phyloP scores from a whole-genome alignment of 2,329 filamentous ascomycete species.

The Drechslerella dactyloides region DNA sequence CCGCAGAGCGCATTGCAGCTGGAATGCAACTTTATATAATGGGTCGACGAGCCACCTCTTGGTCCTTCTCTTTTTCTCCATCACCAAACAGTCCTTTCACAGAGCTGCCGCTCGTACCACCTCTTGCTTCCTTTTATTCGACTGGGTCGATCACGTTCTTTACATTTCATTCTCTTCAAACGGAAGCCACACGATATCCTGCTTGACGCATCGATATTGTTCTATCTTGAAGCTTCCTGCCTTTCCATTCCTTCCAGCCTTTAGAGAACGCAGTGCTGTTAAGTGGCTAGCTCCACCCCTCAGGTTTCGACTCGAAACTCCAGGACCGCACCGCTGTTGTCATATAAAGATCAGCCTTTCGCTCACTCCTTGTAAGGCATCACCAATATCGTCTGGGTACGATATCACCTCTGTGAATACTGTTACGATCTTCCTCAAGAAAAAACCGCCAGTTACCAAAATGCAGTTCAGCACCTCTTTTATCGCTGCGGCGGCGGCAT shows the following conservation, averaged over 20 bases:
- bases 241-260: conserved; percentile 48
- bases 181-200: conserved; percentile 43
- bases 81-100: conserved; percentile 45
- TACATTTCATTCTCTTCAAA: conserved; percentile 42
- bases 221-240: conserved; percentile 45
- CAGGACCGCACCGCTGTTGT: conserved; percentile 24
- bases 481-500: conserved; percentile 63
- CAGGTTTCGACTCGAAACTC: conserved; percentile 50
- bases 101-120: conserved; percentile 38
- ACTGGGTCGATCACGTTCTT: conserved; percentile 51
- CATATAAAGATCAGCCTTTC: conserved; percentile 27
- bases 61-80: conserved; percentile 22
- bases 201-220: conserved; percentile 52
- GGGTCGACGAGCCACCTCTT: conserved; percentile 47
- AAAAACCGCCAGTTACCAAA: conserved; percentile 45
- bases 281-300: conserved; percentile 41
- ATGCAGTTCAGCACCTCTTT: conserved; percentile 64
- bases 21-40: conserved; percentile 51
- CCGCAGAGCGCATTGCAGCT: conserved; percentile 27
- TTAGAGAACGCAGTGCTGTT: conserved; percentile 39
- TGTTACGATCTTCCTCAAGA: conserved; percentile 18
- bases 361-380: conserved; percentile 11
- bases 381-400: conserved; percentile 46
- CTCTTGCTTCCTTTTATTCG: conserved; percentile 21
- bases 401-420: conserved; percentile 43